These are phyloP conservation scores for Xylaria sp. DNA, from an alignment of 2,329 filamentous ascomycete species.

Conservation along the genomic window DNA sequence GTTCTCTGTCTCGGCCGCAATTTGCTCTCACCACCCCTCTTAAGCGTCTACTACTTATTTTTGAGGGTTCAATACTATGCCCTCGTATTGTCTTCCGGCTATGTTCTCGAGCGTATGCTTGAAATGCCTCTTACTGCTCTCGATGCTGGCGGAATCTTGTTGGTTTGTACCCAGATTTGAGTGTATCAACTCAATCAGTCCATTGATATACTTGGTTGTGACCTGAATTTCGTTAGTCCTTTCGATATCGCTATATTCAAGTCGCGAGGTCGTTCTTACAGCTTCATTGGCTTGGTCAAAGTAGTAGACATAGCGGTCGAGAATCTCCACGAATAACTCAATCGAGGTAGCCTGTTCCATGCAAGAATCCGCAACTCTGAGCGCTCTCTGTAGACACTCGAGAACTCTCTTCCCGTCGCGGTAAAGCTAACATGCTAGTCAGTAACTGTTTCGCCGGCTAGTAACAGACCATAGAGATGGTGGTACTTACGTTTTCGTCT, in stretches of 20 bases:
- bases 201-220: conserved; percentile 97
- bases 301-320: conserved; percentile 99
- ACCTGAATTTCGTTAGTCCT: conserved; percentile 59
- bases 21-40: not conserved
- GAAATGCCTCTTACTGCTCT: conserved; percentile 93
- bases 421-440: conserved; percentile 73
- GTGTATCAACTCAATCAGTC: conserved; percentile 97
- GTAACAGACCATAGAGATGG: not conserved
- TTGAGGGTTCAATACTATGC: conserved; percentile 78
- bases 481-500: conserved; percentile 63
- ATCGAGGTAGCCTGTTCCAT: conserved; percentile 99
- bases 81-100: conserved; percentile 89
- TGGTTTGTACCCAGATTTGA: conserved; percentile 91
- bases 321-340: conserved; percentile 96
- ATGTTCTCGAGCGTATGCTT: conserved; percentile 96
- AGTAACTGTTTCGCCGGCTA: not conserved
- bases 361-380: conserved; percentile 96
- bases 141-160: conserved; percentile 81
- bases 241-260: not conserved
- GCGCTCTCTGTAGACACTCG: conserved; percentile 93
- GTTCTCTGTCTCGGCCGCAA: not conserved
- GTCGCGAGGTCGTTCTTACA: conserved; percentile 57
- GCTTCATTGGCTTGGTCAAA: conserved; percentile 99
- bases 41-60: conserved; percentile 45
- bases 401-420: conserved; percentile 97